A percentile compares a stretch with the other conserved stretches of the same genome.
phyloP scores from a whole-genome alignment of 2,329 filamentous ascomycete species.

The Teratosphaeria pseudoeucalypti region DNA sequence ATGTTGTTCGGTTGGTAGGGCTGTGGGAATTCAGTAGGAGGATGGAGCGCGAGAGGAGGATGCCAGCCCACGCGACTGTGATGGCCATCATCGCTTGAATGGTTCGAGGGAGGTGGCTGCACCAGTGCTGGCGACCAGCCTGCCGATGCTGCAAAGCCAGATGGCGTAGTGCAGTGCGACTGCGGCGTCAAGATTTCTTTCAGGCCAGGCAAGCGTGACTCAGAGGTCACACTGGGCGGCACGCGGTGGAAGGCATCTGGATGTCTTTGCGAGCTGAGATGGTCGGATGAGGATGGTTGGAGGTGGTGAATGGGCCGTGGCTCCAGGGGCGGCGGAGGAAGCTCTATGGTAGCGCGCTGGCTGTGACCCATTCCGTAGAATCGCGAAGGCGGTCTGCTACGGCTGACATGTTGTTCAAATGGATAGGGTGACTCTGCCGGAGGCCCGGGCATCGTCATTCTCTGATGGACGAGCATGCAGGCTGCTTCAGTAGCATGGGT shows the following conservation, averaged over 20 bases:
- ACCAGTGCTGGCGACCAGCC: background rate
- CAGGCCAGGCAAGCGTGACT: constrained; percentile 19
- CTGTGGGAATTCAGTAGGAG: constrained; percentile 8
- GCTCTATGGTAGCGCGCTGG: constrained; percentile 6
- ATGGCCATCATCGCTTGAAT: constrained; percentile 10
- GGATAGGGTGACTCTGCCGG: background rate
- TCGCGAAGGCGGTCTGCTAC: background rate
- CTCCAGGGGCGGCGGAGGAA: constrained; percentile 19
- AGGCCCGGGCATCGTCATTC: background rate
- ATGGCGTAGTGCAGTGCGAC: constrained; percentile 6
- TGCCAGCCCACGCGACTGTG: constrained; percentile 11
- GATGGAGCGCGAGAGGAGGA: constrained; percentile 12
- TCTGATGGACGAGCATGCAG: background rate
- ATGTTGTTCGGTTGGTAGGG: constrained; percentile 6
- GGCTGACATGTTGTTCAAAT: background rate
- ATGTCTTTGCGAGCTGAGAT: constrained; percentile 5
- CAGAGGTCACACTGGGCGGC: constrained; percentile 9
- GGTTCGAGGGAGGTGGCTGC: constrained; percentile 1
- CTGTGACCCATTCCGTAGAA: background rate
- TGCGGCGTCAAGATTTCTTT: constrained; percentile 20
- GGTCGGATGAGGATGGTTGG: constrained; percentile 11
- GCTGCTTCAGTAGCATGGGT: background rate
- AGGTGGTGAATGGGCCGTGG: constrained; percentile 12
- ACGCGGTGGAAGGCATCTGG: constrained; percentile 11
- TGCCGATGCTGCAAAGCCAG: constrained; percentile 4